Conservation (phyloP, 2,329 filamentous ascomycete genomes). For the Xylariaceae sp. region DNA sequence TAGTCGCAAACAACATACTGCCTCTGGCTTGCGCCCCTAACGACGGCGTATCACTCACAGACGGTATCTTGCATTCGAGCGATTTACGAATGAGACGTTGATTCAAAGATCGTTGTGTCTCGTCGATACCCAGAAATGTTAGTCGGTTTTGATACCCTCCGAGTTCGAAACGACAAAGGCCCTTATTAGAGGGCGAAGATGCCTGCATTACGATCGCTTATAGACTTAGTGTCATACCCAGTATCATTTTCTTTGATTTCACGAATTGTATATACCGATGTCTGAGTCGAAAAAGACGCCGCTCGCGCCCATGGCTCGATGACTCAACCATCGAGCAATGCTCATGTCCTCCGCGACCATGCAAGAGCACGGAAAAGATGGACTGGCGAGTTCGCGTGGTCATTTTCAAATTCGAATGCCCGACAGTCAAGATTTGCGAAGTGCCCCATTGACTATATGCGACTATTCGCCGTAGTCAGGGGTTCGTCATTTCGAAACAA, state of each 20-base stretch:
- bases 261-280: not conserved
- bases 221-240: not conserved
- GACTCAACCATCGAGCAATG: no score
- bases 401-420: no score
- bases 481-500: no score
- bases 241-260: not conserved
- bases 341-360: no score
- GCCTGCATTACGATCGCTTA: not conserved
- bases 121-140: not conserved
- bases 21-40: not conserved
- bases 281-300: no score
- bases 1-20: not conserved
- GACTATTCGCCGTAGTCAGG: no score
- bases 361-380: no score
- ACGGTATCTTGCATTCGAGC: not conserved
- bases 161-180: slow-evolving; percentile 5
- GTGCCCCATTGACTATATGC: no score
- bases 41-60: not conserved
- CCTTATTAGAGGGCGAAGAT: no score
- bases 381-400: no score
- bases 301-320: no score
- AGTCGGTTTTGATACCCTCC: slow-evolving; percentile 3
- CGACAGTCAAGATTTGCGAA: no score
- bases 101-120: slow-evolving; percentile 2
- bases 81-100: not conserved